Evolutionary conservation across 352 stramenopile genomes (phyloP).

Genomic region (Globisporangium cylindrosporum): DNA sequence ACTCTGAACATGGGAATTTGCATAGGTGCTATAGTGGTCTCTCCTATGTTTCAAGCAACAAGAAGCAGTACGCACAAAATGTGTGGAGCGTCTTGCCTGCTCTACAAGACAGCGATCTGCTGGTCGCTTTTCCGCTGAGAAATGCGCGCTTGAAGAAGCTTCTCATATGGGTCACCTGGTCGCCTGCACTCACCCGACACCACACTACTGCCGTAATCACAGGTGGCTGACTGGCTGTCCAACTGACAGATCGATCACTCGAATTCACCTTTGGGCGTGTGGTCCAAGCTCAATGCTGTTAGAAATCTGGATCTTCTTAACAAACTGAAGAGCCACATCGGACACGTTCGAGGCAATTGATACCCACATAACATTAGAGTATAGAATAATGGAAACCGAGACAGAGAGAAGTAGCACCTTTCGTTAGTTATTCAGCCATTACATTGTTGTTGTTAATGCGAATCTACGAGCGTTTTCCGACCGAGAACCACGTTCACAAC

Average conservation of each 20-base stretch:
- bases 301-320: neutral
- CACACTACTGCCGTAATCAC: neutral
- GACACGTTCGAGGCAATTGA: neutral
- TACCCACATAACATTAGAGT: neutral
- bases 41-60: no score
- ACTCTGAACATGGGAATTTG: no score
- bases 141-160: neutral
- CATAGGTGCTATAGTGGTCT: no score
- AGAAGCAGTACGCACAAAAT: neutral
- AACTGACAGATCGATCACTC: neutral
- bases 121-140: neutral
- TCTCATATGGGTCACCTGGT: neutral
- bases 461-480: constrained; percentile 7
- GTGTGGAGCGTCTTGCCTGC: neutral
- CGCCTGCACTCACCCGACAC: neutral
- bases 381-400: neutral
- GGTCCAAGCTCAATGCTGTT: neutral
- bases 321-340: neutral
- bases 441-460: constrained; percentile 14
- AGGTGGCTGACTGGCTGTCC: neutral
- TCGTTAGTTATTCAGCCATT: constrained; percentile 51
- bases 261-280: neutral
- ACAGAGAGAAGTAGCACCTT: constrained; percentile 4
- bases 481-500: neutral
- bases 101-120: neutral